Conservation (phyloP, 2,329 filamentous ascomycete genomes). For the Nigrospora sphaerica region DNA sequence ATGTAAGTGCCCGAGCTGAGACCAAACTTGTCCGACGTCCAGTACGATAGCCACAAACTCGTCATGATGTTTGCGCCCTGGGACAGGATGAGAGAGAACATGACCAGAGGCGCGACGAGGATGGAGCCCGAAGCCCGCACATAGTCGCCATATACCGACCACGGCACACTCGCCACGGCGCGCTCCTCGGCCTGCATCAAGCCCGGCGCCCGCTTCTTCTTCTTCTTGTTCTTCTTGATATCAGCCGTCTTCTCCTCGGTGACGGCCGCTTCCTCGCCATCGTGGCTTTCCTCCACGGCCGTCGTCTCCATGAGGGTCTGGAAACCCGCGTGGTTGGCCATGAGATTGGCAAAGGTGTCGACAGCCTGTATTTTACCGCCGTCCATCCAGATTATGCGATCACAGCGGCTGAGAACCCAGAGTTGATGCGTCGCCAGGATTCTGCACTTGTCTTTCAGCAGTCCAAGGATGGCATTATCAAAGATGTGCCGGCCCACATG, state of each 20-base stretch:
- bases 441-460: conserved; percentile 82
- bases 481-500: conserved; percentile 74
- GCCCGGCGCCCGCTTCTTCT: conserved; percentile 49
- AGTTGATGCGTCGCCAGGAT: conserved; percentile 93
- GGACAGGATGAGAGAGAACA: conserved; percentile 58
- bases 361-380: conserved; percentile 76
- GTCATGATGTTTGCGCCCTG: conserved; percentile 84
- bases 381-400: conserved; percentile 91
- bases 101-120: conserved; percentile 58
- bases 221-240: conserved; percentile 36
- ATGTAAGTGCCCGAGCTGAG: conserved; percentile 66
- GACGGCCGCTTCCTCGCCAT: conserved; percentile 42
- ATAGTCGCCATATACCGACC: conserved; percentile 74
- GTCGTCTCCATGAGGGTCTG: conserved; percentile 79
- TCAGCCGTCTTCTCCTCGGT: conserved; percentile 39
- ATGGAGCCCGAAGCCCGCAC: conserved; percentile 67
- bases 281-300: conserved; percentile 60
- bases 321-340: conserved; percentile 72
- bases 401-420: conserved; percentile 83
- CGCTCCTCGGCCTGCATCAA: conserved; percentile 66
- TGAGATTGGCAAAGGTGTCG: conserved; percentile 84
- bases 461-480: conserved; percentile 85
- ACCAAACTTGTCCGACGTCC: conserved; percentile 74
- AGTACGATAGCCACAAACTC: conserved; percentile 88
- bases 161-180: conserved; percentile 71